A percentile compares a stretch with the other conserved stretches of the same genome.
Conservation (phyloP, 768 basidiomycete species). For the Lyophyllum decastes region DNA sequence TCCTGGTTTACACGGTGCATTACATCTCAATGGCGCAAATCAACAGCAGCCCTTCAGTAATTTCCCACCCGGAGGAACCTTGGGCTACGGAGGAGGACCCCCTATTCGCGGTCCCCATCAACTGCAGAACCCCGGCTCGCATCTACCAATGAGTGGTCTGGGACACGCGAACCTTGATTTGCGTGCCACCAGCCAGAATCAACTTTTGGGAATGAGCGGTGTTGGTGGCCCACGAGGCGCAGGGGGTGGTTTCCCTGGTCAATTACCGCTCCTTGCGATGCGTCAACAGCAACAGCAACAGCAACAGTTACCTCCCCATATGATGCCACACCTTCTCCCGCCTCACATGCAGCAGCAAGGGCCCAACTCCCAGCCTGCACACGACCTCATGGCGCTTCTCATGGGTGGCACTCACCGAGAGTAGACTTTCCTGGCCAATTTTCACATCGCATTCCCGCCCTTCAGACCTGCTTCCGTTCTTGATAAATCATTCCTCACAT, state of each 20-base stretch:
- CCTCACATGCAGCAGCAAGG: slow-evolving; percentile 67
- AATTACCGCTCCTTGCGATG: slow-evolving; percentile 48
- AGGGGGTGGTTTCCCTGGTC: slow-evolving; percentile 48
- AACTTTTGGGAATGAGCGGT: slow-evolving; percentile 49
- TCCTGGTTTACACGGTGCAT: slow-evolving; percentile 43
- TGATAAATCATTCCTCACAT: slow-evolving; percentile 4
- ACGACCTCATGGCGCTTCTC: slow-evolving; percentile 82
- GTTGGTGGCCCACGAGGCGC: slow-evolving; percentile 47
- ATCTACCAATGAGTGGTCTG: slow-evolving; percentile 53
- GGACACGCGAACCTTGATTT: slow-evolving; percentile 56
- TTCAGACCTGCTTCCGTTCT: slow-evolving; percentile 8
- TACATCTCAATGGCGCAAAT: slow-evolving; percentile 47
- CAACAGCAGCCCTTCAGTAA: slow-evolving; percentile 54
- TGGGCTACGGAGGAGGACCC: slow-evolving; percentile 46
- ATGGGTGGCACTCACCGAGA: slow-evolving; percentile 76
- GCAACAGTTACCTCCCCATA: slow-evolving; percentile 60
- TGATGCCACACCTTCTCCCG: slow-evolving; percentile 47
- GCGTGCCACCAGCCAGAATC: slow-evolving; percentile 51
- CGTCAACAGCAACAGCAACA: slow-evolving; percentile 56
- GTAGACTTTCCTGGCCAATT: slow-evolving; percentile 34
- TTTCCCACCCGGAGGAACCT: slow-evolving; percentile 43
- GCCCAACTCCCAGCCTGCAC: slow-evolving; percentile 56
- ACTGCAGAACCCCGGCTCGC: slow-evolving; percentile 44
- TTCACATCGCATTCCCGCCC: neutral
- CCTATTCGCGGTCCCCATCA: slow-evolving; percentile 61